Percentiles rank a stretch among this genome's conserved stretches.
These are phyloP conservation scores for Zancudomyces culisetae DNA, from an alignment of 371 early-diverging fungal genomes.

Conservation along the genomic window DNA sequence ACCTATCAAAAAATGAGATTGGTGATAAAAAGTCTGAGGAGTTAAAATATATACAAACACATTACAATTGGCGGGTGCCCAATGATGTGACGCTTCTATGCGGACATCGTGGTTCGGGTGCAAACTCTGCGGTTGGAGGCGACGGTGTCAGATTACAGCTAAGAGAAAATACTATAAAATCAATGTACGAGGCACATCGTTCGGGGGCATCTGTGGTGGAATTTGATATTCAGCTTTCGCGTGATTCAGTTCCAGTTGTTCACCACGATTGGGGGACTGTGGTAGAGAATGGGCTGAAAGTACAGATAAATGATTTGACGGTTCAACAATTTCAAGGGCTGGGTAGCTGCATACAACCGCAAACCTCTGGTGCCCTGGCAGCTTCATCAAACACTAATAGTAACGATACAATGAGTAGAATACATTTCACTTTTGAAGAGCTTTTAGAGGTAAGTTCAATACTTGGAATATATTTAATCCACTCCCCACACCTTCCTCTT, in stretches of 20 bases:
- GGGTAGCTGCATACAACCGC: background rate
- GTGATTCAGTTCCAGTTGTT: slow-evolving; percentile 74
- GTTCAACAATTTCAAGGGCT: slow-evolving; percentile 48
- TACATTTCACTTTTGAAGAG: slow-evolving; percentile 62
- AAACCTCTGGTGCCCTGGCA: background rate
- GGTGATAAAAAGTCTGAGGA: background rate
- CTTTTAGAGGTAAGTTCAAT: slow-evolving; percentile 56
- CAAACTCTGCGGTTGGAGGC: slow-evolving; percentile 32
- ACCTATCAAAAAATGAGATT: background rate
- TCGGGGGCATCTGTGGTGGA: slow-evolving; percentile 85
- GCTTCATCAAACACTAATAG: no score
- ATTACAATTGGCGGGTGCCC: background rate
- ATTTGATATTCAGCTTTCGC: slow-evolving; percentile 92
- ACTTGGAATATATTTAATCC: no score
- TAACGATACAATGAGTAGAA: no score
- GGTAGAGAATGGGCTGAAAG: slow-evolving; percentile 65
- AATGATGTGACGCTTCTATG: slow-evolving; percentile 12
- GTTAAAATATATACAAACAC: background rate
- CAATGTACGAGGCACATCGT: slow-evolving; percentile 71
- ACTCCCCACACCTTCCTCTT: no score
- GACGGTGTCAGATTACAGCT: slow-evolving; percentile 41
- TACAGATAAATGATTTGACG: slow-evolving; percentile 53
- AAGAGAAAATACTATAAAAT: slow-evolving; percentile 85
- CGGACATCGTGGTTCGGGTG: slow-evolving; percentile 94
- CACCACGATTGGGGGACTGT: slow-evolving; percentile 93